Percentiles rank a stretch among this genome's conserved stretches.
Evolutionary conservation across 2,329 filamentous ascomycete genomes (phyloP).

Genomic region (Aspergillus puulaauensis): DNA sequence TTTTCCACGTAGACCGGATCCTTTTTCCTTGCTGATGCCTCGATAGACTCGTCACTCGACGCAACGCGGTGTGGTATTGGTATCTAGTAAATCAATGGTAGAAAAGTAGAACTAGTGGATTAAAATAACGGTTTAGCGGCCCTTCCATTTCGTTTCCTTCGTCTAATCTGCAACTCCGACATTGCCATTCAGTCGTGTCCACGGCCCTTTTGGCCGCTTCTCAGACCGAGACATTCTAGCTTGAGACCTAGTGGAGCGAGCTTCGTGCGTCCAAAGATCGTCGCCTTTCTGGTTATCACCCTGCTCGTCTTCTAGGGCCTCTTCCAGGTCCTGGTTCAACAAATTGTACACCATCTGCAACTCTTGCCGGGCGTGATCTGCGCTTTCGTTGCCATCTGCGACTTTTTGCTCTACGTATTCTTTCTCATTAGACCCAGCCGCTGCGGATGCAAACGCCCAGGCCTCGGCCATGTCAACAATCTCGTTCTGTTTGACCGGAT

Average conservation of each 20-base stretch:
- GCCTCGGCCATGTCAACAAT: conserved; percentile 36
- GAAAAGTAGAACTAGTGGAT: no score
- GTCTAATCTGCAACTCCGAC: conserved; percentile 25
- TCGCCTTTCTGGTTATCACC: conserved; percentile 17
- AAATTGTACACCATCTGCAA: conserved; percentile 33
- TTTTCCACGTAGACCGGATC: no score
- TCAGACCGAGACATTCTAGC: conserved; percentile 18
- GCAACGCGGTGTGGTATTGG: no score
- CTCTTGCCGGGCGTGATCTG: conserved; percentile 28
- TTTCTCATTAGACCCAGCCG: conserved; percentile 29
- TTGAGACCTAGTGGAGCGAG: conserved; percentile 23
- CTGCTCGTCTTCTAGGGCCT: conserved; percentile 18
- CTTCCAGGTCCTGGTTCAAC: conserved; percentile 35
- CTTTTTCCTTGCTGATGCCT: no score
- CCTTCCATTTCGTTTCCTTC: neutral
- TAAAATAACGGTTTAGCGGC: no score
- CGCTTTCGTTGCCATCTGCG: conserved; percentile 30
- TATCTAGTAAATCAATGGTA: no score
- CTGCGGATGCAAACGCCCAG: conserved; percentile 41
- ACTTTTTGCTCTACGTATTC: conserved; percentile 36
- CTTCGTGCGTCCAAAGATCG: conserved; percentile 35
- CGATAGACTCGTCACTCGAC: no score
- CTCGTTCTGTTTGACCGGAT: conserved; percentile 28
- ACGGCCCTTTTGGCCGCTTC: conserved; percentile 34
- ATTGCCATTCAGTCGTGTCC: conserved; percentile 37